Evolutionary conservation across 225 moss, liverwort and hornwort species (phyloP), one percentile per base, ranked within the genome.

Genomic region (Climacium dendroides): DNA sequence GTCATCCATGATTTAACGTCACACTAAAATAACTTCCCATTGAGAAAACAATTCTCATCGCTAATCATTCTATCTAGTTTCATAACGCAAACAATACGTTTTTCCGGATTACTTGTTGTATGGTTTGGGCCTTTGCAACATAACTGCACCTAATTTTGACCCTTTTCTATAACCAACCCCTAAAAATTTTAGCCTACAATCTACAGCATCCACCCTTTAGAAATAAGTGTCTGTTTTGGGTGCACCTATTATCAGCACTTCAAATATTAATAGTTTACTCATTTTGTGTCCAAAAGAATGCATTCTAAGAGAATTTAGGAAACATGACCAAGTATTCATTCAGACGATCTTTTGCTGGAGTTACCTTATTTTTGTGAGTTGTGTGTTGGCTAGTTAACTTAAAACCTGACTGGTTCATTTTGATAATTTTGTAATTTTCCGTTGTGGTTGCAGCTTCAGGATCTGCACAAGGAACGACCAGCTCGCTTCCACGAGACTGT

Each of bases 401-500:
- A 54, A 26, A 26, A 22, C 59, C 35, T 60, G 26, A 29, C 25
- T 50, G 6, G 20, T 25, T 63, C 9, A 45, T 47, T 63, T 15
- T 61, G 34, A 62, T 30, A 15, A 6, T 32, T 48, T 76, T 63
- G 16, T 11, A 11, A 37, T 63, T 54, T 29, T 58, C 23, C 6
- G 13, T 60, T 82, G n/a, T 69, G 67, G 59, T 58, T 90, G 53
- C 96, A 99, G 98, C 79, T 97, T 48, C 85, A 90, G 54, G 86
- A 92, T 34, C 54, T 97, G 47, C 91, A 94, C 90, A 92, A 84
- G 60, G 92, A 93, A 52, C 90, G 90, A 30, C 88, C 80, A 23
- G 78, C 60, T 32, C 85, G 82, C 62, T 98, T 97, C 85, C 87
- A 87, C 61, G 85, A 91, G 85, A 85, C 76, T 25, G 90, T 99